phyloP scores from a whole-genome alignment of 2,329 filamentous ascomycete species.

The Fusarium compactum region DNA sequence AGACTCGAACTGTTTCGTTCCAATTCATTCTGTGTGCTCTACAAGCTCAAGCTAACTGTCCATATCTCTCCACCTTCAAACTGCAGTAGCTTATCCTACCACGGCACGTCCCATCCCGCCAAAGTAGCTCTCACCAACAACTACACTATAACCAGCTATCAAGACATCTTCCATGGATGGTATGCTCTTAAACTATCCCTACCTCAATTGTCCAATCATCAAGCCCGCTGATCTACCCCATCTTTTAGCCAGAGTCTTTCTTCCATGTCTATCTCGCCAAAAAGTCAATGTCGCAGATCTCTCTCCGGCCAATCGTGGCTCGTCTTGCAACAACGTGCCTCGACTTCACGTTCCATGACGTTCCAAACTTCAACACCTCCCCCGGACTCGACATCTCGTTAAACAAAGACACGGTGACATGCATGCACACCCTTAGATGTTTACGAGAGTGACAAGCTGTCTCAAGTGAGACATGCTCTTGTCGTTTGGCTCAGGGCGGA shows the following conservation, averaged over 20 bases:
- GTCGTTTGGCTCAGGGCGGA: conserved; percentile 21
- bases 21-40: not conserved
- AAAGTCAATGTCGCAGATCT: conserved; percentile 32
- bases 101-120: conserved; percentile 45
- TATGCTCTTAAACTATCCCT: conserved; percentile 16
- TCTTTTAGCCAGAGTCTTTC: conserved; percentile 43
- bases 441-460: conserved; percentile 12
- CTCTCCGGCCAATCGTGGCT: conserved; percentile 37
- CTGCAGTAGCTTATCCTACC: conserved; percentile 3
- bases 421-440: conserved; percentile 4
- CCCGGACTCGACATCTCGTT: conserved; percentile 4
- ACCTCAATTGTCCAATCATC: conserved; percentile 39
- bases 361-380: conserved; percentile 20
- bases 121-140: conserved; percentile 6
- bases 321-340: conserved; percentile 45
- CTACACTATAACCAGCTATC: conserved; percentile 23
- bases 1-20: not conserved
- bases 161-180: conserved; percentile 15
- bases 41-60: not conserved
- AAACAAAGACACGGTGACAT: not conserved
- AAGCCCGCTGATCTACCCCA: conserved; percentile 36
- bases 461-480: conserved; percentile 28
- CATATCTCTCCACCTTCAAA: not conserved
- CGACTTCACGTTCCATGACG: conserved; percentile 31
- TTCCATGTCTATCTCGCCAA: conserved; percentile 25